A percentile compares a stretch with the other conserved stretches of the same genome.
Conservation (phyloP, 1,284 basidiomycete genomes). For the Leccinum cinnamomeum region DNA sequence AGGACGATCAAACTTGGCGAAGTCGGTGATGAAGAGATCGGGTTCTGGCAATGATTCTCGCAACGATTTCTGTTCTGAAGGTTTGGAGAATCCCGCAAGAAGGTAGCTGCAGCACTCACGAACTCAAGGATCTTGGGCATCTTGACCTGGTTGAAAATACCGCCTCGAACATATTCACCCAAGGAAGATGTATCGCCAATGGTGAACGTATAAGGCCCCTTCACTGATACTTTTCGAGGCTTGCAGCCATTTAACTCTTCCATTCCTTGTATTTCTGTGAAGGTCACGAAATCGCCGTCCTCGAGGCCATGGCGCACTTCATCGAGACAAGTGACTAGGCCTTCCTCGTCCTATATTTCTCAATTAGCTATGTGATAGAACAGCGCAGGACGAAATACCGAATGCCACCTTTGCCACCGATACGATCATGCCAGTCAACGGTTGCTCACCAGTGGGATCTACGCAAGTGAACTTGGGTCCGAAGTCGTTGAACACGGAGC, state of each 20-base stretch:
- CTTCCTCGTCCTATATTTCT: constrained; percentile 69
- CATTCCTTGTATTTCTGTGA: constrained; percentile 98
- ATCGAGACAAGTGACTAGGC: constrained; percentile 93
- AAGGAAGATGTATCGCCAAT: constrained; percentile 88
- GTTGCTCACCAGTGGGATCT: constrained; percentile 94
- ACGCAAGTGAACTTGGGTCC: constrained; percentile 93
- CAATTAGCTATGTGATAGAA: constrained; percentile 6
- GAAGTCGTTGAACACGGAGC: constrained; percentile 96
- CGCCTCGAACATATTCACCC: constrained; percentile 83
- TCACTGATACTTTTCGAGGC: constrained; percentile 90
- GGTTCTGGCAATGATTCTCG: constrained; percentile 83
- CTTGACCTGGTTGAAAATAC: constrained; percentile 98
- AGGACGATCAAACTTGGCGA: constrained; percentile 96
- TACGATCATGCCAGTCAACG: constrained; percentile 94
- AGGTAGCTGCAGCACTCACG: constrained; percentile 48
- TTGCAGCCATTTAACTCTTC: constrained; percentile 87
- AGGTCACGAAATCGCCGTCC: constrained; percentile 97
- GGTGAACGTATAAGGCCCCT: constrained; percentile 95
- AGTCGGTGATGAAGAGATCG: constrained; percentile 95
- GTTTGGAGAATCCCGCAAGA: constrained; percentile 4
- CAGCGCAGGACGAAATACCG: constrained; percentile 11
- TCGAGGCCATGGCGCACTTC: constrained; percentile 97
- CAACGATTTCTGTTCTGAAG: constrained; percentile 77
- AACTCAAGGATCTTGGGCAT: constrained; percentile 97
- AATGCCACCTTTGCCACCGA: constrained; percentile 73